A percentile compares a stretch with the other conserved stretches of the same genome.
Conservation (phyloP, 768 basidiomycete genomes). For the Termitomyces sp. region DNA sequence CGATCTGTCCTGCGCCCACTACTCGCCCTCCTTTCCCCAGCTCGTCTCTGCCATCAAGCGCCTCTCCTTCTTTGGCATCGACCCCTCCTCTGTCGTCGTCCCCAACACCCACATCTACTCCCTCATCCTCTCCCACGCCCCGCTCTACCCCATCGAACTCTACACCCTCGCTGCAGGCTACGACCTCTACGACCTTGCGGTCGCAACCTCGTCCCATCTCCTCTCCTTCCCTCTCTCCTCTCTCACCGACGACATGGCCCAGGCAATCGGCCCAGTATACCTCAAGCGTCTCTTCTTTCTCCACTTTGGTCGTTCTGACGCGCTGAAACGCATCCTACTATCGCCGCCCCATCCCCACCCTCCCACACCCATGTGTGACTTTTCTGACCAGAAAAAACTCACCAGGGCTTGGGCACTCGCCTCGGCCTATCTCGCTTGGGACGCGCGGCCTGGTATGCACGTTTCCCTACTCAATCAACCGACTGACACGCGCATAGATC, state of each 20-base stretch:
- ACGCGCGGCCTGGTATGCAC: conserved; percentile 65
- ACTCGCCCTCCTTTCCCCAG: conserved; percentile 59
- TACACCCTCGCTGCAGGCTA: conserved; percentile 66
- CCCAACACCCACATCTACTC: conserved; percentile 52
- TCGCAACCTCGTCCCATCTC: conserved; percentile 68
- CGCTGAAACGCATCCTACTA: conserved; percentile 71
- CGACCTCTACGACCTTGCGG: conserved; percentile 68
- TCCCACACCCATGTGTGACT: conserved; percentile 65
- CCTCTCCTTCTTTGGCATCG: conserved; percentile 56
- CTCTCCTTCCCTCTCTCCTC: conserved; percentile 64
- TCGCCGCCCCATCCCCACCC: conserved; percentile 72
- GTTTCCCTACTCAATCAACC: conserved; percentile 6
- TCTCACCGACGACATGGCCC: conserved; percentile 65
- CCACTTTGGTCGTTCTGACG: conserved; percentile 78
- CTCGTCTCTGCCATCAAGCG: conserved; percentile 51
- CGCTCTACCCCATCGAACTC: conserved; percentile 61
- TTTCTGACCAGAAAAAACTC: conserved; percentile 70
- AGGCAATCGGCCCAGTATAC: conserved; percentile 68
- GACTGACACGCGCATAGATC: conserved; percentile 28
- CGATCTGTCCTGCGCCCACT: conserved; percentile 67
- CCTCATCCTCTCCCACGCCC: conserved; percentile 61
- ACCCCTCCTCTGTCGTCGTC: conserved; percentile 37
- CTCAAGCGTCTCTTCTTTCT: conserved; percentile 79
- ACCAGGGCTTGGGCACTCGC: conserved; percentile 81
- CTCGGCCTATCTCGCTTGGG: conserved; percentile 80